Evolutionary conservation across 768 basidiomycete genomes (phyloP).

Genomic region (Calocybe indica): DNA sequence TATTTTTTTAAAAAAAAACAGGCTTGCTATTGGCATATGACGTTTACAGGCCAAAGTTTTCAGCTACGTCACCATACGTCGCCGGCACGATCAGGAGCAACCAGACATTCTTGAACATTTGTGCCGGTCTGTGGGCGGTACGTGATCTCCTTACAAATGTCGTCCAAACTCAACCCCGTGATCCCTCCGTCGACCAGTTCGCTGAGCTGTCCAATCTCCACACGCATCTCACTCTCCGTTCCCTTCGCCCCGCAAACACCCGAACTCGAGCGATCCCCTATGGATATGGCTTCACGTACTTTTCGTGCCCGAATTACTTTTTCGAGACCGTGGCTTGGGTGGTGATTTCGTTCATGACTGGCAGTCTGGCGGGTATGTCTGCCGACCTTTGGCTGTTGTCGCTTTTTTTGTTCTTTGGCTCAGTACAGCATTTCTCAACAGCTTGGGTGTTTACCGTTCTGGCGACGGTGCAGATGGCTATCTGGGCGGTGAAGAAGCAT

Average conservation of each 20-base stretch:
- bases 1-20: slow-evolving; percentile 7
- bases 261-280: slow-evolving; percentile 78
- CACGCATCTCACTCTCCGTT: slow-evolving; percentile 78
- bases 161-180: no score
- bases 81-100: slow-evolving; percentile 58
- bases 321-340: slow-evolving; percentile 83
- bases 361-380: slow-evolving; percentile 65
- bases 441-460: slow-evolving; percentile 63
- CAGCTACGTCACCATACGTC: slow-evolving; percentile 56
- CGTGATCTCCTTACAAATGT: slow-evolving; percentile 21
- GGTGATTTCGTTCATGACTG: slow-evolving; percentile 68
- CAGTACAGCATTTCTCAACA: slow-evolving; percentile 16
- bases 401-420: slow-evolving; percentile 2
- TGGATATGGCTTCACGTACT: slow-evolving; percentile 88
- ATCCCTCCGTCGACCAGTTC: slow-evolving; percentile 40
- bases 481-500: slow-evolving; percentile 94
- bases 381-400: not conserved
- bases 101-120: slow-evolving; percentile 60
- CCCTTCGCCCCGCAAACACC: slow-evolving; percentile 76
- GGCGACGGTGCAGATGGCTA: slow-evolving; percentile 60
- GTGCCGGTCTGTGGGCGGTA: slow-evolving; percentile 71
- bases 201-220: slow-evolving; percentile 80
- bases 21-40: slow-evolving; percentile 77
- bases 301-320: slow-evolving; percentile 92
- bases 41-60: slow-evolving; percentile 77